Evolutionary conservation across 2,329 filamentous ascomycete genomes (phyloP), one percentile per base, ranked within the genome.

Genomic region (Apiospora pterosperma): DNA sequence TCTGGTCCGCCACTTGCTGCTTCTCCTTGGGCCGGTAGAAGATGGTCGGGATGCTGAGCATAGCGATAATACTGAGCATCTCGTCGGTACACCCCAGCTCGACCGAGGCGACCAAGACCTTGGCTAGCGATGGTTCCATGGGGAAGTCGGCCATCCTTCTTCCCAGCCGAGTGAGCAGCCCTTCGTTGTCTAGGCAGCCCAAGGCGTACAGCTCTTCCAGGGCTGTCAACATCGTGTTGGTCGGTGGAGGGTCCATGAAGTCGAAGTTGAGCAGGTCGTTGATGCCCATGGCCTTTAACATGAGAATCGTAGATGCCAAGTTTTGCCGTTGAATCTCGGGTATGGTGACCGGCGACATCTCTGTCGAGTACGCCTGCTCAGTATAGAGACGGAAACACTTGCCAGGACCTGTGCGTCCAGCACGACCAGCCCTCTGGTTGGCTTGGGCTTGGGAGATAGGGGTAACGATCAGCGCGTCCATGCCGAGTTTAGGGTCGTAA

Each of bases 281-380:
- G 77, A 99, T 98, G 3, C 96, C 96, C 93, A 99, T 98, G 0
- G 96, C 96, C 76, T 99, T 99, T 61, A 99, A 86, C 92, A 97
- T 97, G 59, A 99, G 85, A 76, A 99, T 98, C 0, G 95, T 97
- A 70, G 92, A 90, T 0, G 93, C 92, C 62, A 99, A 75, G 72
- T 99, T 99, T 76, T 97, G 93, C 1, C 96, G 86, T 75, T 99
- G 96, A 62, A 99, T 99, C 72, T 98, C 96, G 0, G 96, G 96
- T 36, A 98, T 96, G 0, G 93, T 94, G 0, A 94, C 97, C 0
- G 96, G 95, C 65, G 98, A 80, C 94, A 99, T 97, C 78, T 99
- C 96, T 0, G 92, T 94, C 75, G 98, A 93, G 76, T 93, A 99
- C 0, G 96, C 96, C 3, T 92, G 89, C 79, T 99, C 96, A 0